Base-by-base conservation (phyloP, 116 monocot species). In the Dioscorea cayenensis region DNA sequence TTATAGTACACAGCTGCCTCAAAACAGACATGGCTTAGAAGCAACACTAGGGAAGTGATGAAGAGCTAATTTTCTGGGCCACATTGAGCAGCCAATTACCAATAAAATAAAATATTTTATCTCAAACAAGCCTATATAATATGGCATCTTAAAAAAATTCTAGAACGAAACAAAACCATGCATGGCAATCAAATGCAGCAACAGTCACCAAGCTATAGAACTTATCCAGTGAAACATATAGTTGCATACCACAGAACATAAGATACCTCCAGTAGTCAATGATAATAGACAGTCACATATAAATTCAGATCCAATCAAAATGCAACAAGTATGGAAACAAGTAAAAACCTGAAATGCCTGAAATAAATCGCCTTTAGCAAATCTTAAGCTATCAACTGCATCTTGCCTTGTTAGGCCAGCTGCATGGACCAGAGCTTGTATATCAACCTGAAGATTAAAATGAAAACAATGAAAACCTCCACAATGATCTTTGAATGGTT, bases 381-480 rank as follows among this genome's bases (percentile, higher is more conserved):
- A 90, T 74, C 82, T 90, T 81, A 97, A 85, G 60, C 97, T 97
- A 71, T 93, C 97, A 68, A 97, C 76, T 62, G 97, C 88, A 60
- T 81, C 83, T 82, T 97, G 97, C 68, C 97, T 86, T 68, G 97
- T 97, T 71, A 97, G 66, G 72, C 89, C 90, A 66, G 93, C 97
- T 72, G 97, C 97, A 89, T 97, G 97, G 63, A 90, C 97, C 70
- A 97, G 93, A 66, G 97, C 88, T 89, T 97, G 97, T 82, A 97
- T 84, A 75, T 97, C 97, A 88, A 93, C 93, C 97, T 97, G 75
- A 72, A 78, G 51, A 52, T 20, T 27, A 20, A 61, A 52, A 67
- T 14, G 12, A 72, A 37, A 77, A 63, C 29, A 36, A 55, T 29
- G 55, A 16, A 73, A 51, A 74, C 49, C 77, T 51, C 36, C 51